Conservation (phyloP, 1,284 basidiomycete species). For the Mycena sp. region DNA sequence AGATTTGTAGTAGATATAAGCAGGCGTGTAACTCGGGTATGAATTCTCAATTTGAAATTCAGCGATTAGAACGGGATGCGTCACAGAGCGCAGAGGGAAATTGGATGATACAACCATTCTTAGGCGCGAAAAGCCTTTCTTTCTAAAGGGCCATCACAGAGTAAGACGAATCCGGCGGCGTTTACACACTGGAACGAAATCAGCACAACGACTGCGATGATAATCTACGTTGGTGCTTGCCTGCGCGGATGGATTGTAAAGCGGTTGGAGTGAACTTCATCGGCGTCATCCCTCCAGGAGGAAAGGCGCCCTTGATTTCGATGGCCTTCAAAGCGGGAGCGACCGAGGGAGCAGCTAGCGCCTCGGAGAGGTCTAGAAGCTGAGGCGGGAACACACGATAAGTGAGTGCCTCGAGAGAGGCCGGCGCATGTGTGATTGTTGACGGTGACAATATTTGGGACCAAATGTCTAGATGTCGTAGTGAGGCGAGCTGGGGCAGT, state of each 20-base stretch:
- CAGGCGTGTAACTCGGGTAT: too few relatives aligned
- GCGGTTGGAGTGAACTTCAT: slow-evolving; percentile 16
- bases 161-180: slow-evolving; percentile 18
- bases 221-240: neutral
- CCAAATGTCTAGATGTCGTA: slow-evolving; percentile 18
- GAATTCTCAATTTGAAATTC: too few relatives aligned
- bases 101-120: too few relatives aligned
- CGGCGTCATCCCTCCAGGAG: neutral
- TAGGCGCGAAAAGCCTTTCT: neutral
- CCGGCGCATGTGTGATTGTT: neutral
- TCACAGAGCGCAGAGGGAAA: too few relatives aligned
- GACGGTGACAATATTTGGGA: slow-evolving; percentile 10
- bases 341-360: neutral
- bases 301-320: slow-evolving; percentile 14
- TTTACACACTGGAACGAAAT: slow-evolving; percentile 4
- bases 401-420: slow-evolving; percentile 9
- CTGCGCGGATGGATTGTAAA: neutral
- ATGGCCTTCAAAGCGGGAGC: neutral
- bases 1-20: too few relatives aligned
- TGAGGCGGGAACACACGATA: slow-evolving; percentile 18
- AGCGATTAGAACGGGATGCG: too few relatives aligned
- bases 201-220: neutral
- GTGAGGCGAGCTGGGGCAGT: slow-evolving; percentile 5
- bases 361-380: slow-evolving; percentile 16
- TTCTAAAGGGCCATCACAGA: neutral